Percentiles rank a stretch among this genome's conserved stretches.
These are phyloP conservation scores for Nicotiana sylvestris DNA, from an alignment of 257 asterid species.

Conservation along the genomic window DNA sequence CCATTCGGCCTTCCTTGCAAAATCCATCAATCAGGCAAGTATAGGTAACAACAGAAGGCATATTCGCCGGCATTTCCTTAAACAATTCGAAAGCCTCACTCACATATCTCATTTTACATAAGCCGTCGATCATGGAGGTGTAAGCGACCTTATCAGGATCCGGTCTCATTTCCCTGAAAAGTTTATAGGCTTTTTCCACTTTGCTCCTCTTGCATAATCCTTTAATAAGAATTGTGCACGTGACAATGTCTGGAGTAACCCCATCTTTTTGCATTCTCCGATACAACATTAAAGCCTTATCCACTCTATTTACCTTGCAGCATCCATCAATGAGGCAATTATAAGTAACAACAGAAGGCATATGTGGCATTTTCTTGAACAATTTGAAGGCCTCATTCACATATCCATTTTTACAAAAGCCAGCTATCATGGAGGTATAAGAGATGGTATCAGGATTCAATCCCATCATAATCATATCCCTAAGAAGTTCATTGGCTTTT, in stretches of 20 bases:
- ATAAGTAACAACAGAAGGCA: conserved; percentile 58
- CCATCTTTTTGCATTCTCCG: conserved; percentile 44
- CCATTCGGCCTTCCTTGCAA: conserved; percentile 29
- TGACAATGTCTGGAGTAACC: conserved; percentile 37
- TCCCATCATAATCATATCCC: conserved; percentile 31
- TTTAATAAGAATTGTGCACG: conserved; percentile 44
- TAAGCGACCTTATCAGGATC: conserved; percentile 34
- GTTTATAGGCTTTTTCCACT: conserved; percentile 32
- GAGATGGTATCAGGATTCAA: conserved; percentile 29
- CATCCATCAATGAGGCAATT: conserved; percentile 56
- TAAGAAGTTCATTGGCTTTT: conserved; percentile 38
- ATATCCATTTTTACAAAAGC: conserved; percentile 40
- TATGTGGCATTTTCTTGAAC: conserved; percentile 40
- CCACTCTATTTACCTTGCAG: conserved; percentile 20
- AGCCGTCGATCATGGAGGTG: conserved; percentile 48
- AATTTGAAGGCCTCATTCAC: conserved; percentile 35
- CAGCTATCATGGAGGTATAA: conserved; percentile 48
- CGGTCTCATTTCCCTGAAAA: conserved; percentile 37
- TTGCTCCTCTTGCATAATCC: conserved; percentile 24
- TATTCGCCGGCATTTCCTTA: conserved; percentile 36
- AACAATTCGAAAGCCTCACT: conserved; percentile 33
- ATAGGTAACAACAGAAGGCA: conserved; percentile 60
- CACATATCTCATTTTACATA: conserved; percentile 38
- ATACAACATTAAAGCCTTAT: conserved; percentile 38
- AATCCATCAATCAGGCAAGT: conserved; percentile 56